A percentile compares a stretch with the other conserved stretches of the same genome.
phyloP scores from a whole-genome alignment of 257 asterid genomes.

The Solanum pinnatisectum region DNA sequence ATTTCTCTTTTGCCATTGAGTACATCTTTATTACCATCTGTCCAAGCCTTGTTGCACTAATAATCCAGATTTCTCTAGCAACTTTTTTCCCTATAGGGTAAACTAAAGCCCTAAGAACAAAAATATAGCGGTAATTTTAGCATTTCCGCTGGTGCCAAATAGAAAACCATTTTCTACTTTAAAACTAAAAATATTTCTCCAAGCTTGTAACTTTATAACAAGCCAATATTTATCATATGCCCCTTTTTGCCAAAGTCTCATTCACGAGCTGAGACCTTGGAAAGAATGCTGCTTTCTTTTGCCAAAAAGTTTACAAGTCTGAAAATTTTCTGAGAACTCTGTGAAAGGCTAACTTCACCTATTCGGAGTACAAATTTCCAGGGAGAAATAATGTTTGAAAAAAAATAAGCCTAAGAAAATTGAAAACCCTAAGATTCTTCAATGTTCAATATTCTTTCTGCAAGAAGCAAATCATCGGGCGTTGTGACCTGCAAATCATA shows the following conservation, averaged over 20 bases:
- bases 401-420: not conserved
- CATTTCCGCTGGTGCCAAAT: not conserved
- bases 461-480: conserved; percentile 87
- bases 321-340: not conserved
- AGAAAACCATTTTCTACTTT: not conserved
- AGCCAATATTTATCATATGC: not conserved
- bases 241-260: not conserved
- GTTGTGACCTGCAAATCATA: conserved; percentile 73
- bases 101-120: not conserved
- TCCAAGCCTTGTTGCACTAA: too few species aligned
- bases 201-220: not conserved
- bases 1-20: not conserved
- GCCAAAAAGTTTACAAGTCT: not conserved
- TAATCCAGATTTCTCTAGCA: not conserved
- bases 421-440: not conserved
- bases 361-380: not conserved
- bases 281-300: not conserved
- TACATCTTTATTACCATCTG: not conserved
- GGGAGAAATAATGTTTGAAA: not conserved
- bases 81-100: not conserved
- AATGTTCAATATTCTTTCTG: conserved; percentile 68
- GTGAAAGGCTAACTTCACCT: not conserved
- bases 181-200: not conserved
- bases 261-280: not conserved
- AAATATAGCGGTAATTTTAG: not conserved